Evolutionary conservation across 768 basidiomycete genomes (phyloP), one percentile per base, ranked within the genome.

Genomic region (Tricholoma bakamatsutake): DNA sequence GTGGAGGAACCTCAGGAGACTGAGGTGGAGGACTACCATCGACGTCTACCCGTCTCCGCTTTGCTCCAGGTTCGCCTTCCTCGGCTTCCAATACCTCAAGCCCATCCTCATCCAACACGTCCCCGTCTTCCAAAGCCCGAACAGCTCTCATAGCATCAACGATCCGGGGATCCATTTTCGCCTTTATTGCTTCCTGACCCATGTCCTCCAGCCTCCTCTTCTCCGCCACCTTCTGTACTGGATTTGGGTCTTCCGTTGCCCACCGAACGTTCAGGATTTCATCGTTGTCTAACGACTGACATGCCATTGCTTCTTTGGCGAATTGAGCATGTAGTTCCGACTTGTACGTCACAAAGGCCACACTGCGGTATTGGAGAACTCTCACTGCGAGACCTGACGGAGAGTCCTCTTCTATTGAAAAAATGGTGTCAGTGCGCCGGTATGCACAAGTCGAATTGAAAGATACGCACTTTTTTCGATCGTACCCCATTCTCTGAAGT

Each of bases 211-310:
- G 68, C 11, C 94, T 78, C 8, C 81, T 77, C 64, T 93, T 89
- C 71, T 98, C 97, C 0, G 83, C 81, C 7, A 88, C 84, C 63
- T 94, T 95, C 59, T 88, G 85, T 0, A 83, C 84, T 1, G 96
- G 97, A 68, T 99, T 99, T 1, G 97, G 97, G 68, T 99, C 97
- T 67, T 97, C 96, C 0, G 96, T 98, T 34, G 97, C 97, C 97
- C 97, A 99, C 48, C 96, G 87, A 52, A 98, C 94, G 70, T 99
- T 99, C 57, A 98, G 80, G 58, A 98, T 94, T 66, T 99, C 97
- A 67, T 97, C 95, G 63, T 93, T 90, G 67, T 98, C 97, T 60
- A 98, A 78, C 15, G 91, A 94, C 71, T 99, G 97, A 70, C 95
- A 95, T 13, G 96, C 93, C 97, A 99, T 99, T 0, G 96, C 84